Evolutionary conservation across 352 stramenopile genomes (phyloP).

Genomic region (Globisporangium carolinianum): DNA sequence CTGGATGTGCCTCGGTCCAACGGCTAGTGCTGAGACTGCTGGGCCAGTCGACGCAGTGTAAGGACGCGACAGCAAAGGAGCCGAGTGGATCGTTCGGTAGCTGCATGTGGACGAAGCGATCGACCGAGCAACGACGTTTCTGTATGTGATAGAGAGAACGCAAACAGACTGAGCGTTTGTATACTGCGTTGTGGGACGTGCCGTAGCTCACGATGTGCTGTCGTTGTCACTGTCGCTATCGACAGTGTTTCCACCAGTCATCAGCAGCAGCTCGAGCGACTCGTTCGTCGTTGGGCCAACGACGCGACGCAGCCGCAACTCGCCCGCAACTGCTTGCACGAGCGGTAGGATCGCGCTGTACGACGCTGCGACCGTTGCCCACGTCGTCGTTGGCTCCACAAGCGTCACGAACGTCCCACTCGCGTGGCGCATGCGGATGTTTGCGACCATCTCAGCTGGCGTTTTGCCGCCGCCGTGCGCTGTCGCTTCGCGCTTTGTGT

Average conservation of each 20-base stretch:
- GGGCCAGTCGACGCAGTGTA: background rate
- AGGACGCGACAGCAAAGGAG: background rate
- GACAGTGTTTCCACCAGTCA: conserved; percentile 13
- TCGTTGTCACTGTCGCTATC: background rate
- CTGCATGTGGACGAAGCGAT: too few relatives aligned
- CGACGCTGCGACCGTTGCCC: conserved; percentile 32
- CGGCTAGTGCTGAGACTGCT: background rate
- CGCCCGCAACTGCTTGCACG: conserved; percentile 33
- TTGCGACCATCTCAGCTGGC: conserved; percentile 71
- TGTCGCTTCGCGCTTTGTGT: conserved; percentile 47
- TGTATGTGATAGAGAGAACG: background rate
- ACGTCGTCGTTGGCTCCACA: conserved; percentile 41
- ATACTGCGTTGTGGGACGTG: background rate
- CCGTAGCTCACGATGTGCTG: background rate
- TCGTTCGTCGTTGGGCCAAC: conserved; percentile 39
- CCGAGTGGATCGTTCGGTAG: background rate
- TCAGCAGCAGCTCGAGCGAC: conserved; percentile 33
- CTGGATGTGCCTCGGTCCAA: conserved; percentile 70
- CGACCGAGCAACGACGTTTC: background rate
- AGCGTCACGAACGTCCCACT: conserved; percentile 76
- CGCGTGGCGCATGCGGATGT: conserved; percentile 84
- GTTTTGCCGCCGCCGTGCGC: conserved; percentile 67
- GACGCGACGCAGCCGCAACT: conserved; percentile 52
- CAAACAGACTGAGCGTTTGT: background rate
- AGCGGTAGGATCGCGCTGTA: conserved; percentile 33